Conservation (phyloP, 2,329 filamentous ascomycete species). For the Magnaporthales sp. region DNA sequence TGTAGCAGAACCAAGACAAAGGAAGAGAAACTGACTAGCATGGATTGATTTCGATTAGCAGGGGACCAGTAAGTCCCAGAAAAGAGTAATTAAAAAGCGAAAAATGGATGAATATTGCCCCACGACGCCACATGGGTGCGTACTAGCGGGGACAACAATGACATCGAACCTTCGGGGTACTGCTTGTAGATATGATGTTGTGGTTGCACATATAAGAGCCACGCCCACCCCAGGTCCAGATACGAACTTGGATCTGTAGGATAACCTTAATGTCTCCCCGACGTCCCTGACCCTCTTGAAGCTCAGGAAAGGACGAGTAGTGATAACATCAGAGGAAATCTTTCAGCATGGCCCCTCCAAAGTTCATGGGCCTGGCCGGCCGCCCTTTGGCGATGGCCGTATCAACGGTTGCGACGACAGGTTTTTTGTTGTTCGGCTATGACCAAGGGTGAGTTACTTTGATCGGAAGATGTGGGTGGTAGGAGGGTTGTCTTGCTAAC, state of each 20-base stretch:
- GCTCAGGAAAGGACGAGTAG: background rate
- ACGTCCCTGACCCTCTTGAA: background rate
- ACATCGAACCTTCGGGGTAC: background rate
- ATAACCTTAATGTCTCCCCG: background rate
- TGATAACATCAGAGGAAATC: background rate
- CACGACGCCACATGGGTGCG: background rate
- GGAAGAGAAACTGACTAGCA: background rate
- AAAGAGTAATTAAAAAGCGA: background rate
- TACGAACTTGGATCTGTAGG: background rate
- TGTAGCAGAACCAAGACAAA: background rate
- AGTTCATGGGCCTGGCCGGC: constrained; percentile 51
- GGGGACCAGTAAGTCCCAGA: background rate
- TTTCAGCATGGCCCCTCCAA: constrained; percentile 41
- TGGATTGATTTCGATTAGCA: background rate
- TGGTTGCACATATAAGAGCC: background rate
- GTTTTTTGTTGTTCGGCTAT: constrained; percentile 53
- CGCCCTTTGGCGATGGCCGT: constrained; percentile 45
- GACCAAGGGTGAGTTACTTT: constrained; percentile 38
- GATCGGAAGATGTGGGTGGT: no score
- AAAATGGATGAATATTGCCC: background rate
- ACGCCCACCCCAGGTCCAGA: background rate
- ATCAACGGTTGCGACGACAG: constrained; percentile 55
- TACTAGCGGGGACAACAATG: background rate
- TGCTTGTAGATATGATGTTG: background rate
- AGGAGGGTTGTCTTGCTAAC: background rate